Base-by-base conservation (phyloP, 139 green algal species). In the Bryopsis sp. region DNA sequence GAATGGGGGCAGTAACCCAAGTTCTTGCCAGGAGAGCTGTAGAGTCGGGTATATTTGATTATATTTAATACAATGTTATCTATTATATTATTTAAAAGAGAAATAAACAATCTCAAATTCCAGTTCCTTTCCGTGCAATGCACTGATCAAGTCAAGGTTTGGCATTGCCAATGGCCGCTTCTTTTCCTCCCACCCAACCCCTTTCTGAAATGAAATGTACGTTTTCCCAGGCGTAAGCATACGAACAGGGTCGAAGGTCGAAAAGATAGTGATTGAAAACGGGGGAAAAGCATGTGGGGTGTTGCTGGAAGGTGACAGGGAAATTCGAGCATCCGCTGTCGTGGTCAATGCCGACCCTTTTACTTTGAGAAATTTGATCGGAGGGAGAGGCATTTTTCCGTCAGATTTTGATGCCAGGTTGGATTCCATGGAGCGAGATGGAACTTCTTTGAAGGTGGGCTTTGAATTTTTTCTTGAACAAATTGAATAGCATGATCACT, bases 311-410 rank as follows among this genome's bases (percentile, higher is more conserved):
- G 60, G 57, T 26, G 75, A 75, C 15, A 15, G 29, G 47, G 54
- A 70, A 47, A 43, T 76, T 34, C 29, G 37, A 6, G 79, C 69
- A 0, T 68, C 54, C 33, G 79, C 60, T 3, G 79, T 84, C 19
- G 22, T 84, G 11, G 76, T 76, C 1, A 76, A 76, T 33, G 72
- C 77, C 8, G 81, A 87, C 72, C 79, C 79, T 5, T 86, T 83
- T 35, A 35, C 46, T 24, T 57, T 81, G 47, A 64, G 65, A 1
- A 8, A 77, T 3, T 68, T 85, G 60, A 61, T 22, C 60, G 8
- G 38, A 46, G 50, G 60, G 58, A 22, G 1, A 24, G 1, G 47
- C 32, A 2, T n/a, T 29, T 57, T 78, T 87, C 29, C 48, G 46
- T 3, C 63, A 5, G 50, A 72, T 2, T 79, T 84, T 67, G 80